Conservation (phyloP, 2,329 filamentous ascomycete genomes). For the Xylaria sp. region DNA sequence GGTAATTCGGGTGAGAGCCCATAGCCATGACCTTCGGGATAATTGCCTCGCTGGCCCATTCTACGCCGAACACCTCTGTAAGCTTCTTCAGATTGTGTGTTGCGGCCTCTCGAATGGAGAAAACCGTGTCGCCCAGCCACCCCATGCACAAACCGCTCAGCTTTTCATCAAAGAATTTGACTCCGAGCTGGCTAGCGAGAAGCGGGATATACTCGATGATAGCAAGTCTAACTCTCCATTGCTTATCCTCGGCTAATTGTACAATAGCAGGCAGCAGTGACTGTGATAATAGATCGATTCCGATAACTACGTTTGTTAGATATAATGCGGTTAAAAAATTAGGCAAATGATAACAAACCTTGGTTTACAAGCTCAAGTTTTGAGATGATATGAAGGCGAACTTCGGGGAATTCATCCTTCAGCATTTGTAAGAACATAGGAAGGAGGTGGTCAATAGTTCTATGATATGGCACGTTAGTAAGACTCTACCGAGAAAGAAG, state of each 20-base stretch:
- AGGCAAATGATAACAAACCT: slow-evolving; percentile 63
- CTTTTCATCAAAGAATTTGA: slow-evolving; percentile 99
- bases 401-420: slow-evolving; percentile 98
- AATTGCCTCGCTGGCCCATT: slow-evolving; percentile 96
- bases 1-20: slow-evolving; percentile 98
- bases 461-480: slow-evolving; percentile 52
- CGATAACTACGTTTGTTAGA: slow-evolving; percentile 75
- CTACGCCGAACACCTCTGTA: slow-evolving; percentile 97
- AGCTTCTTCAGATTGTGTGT: slow-evolving; percentile 98
- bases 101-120: slow-evolving; percentile 97
- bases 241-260: slow-evolving; percentile 97
- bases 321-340: not conserved
- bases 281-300: slow-evolving; percentile 95
- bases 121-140: slow-evolving; percentile 98
- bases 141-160: slow-evolving; percentile 96
- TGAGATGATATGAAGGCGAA: slow-evolving; percentile 99
- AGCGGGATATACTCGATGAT: slow-evolving; percentile 99
- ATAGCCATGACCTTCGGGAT: slow-evolving; percentile 99
- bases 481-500: slow-evolving; percentile 20
- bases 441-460: slow-evolving; percentile 94
- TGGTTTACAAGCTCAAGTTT: slow-evolving; percentile 99
- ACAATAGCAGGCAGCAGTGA: slow-evolving; percentile 97
- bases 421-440: slow-evolving; percentile 99
- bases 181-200: slow-evolving; percentile 92
- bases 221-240: slow-evolving; percentile 96